Evolutionary conservation across 352 stramenopile species (phyloP), one percentile per base, ranked within the genome.

Genomic region (Hyaloperonospora arabidopsidis): DNA sequence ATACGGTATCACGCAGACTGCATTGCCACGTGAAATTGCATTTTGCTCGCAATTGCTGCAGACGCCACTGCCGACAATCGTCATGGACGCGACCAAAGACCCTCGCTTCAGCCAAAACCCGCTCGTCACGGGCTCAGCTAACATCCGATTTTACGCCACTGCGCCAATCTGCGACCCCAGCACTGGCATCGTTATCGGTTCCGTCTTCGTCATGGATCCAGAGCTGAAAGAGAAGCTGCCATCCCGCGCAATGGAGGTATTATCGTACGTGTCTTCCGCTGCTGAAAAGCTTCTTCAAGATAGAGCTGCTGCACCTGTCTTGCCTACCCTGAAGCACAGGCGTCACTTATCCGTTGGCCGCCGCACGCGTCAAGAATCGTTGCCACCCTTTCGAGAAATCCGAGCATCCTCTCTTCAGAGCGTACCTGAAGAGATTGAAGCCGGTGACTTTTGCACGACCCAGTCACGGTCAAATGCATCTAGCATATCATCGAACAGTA

Each of bases 131-230:
- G 88, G 90, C 29, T 75, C 74, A 17, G 86, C 88, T 2, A 68
- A 84, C 63, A 95, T 98, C 52, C 81, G 91, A 5, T 98, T 98
- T 63, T 98, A 98, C 64, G 94, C 94, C 8, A 75, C 72, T 1
- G 72, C 72, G 6, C 79, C 81, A 0, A 81, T 92, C 50, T 82
- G 78, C 23, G 77, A 89, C 44, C 72, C 79, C 0, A 63, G 52
- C 11, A 74, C 67, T 0, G 57, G 70, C 10, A 68, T 87, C 21
- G 67, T 89, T 15, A 72, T 93, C 23, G 82, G 82, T 12, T 87
- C 82, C 0, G 77, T 93, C n/a, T 89, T 90, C 53, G 82, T 86
- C 6, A 89, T 93, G 76, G 82, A 93, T 34, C 67, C 72, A 2
- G 65, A 69, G 39, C 58, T 70, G 2, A 88, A 87, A 52, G 36